Percentiles rank a stretch among this genome's conserved stretches.
These are phyloP conservation scores for Leptodontidium sp. DNA, from an alignment of 2,329 filamentous ascomycete genomes.

Conservation along the genomic window DNA sequence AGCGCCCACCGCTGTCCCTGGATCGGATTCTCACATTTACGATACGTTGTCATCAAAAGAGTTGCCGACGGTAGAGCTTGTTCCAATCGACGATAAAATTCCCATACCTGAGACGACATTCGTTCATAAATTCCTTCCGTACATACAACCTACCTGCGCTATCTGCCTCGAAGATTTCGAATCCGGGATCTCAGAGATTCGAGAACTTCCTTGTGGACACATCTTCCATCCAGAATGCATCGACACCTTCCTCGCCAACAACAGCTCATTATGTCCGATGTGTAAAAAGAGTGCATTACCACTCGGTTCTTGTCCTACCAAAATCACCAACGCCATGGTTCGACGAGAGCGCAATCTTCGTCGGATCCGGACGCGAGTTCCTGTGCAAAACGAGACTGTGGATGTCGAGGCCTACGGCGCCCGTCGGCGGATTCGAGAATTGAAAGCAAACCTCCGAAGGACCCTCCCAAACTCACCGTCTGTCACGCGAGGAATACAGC, in stretches of 20 bases:
- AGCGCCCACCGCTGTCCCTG: constrained; percentile 1
- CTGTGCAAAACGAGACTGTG: constrained; percentile 30
- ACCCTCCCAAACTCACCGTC: constrained; percentile 17
- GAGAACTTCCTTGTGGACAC: constrained; percentile 88
- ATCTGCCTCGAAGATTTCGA: constrained; percentile 89
- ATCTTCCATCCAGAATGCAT: constrained; percentile 95
- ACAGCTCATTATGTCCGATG: constrained; percentile 87
- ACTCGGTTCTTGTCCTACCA: constrained; percentile 65
- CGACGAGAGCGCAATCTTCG: constrained; percentile 77
- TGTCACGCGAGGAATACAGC: constrained; percentile 7
- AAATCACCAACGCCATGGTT: constrained; percentile 87
- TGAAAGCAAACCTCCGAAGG: constrained; percentile 28
- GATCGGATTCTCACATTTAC: background rate
- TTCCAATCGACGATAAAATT: constrained; percentile 31
- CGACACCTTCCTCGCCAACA: constrained; percentile 79
- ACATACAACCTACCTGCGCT: constrained; percentile 84
- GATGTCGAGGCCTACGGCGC: constrained; percentile 20
- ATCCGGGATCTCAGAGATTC: constrained; percentile 73
- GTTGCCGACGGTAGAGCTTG: constrained; percentile 16
- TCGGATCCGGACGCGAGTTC: constrained; percentile 47
- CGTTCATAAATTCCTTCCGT: constrained; percentile 50
- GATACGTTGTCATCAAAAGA: constrained; percentile 16
- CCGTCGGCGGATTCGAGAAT: constrained; percentile 25
- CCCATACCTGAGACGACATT: constrained; percentile 29
- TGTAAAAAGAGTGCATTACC: constrained; percentile 89